Conservation (phyloP, 257 asterid genomes). For the Lycium ferocissimum region DNA sequence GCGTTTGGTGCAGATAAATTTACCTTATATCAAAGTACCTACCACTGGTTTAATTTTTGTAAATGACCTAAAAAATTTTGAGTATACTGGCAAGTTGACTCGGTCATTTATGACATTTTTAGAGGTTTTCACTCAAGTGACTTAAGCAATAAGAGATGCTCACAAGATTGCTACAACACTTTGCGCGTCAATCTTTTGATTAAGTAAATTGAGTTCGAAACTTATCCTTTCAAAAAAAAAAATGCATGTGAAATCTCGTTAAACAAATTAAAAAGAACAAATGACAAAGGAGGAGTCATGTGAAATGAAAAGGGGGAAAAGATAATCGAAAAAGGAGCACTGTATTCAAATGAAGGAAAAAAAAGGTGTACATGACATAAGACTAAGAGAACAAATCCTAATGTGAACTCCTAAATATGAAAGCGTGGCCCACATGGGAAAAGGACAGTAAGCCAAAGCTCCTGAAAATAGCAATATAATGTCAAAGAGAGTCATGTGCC, state of each 20-base stretch:
- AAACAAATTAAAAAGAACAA: background rate
- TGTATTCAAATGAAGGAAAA: background rate
- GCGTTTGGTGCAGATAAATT: too few species aligned
- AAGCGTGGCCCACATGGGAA: slow-evolving; percentile 22
- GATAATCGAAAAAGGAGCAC: background rate
- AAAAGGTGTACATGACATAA: background rate
- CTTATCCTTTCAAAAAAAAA: background rate
- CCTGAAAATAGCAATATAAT: background rate
- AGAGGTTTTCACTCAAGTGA: background rate
- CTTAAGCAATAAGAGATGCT: background rate
- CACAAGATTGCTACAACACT: background rate
- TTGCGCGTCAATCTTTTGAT: background rate
- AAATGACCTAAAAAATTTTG: background rate
- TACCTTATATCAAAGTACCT: too few species aligned
- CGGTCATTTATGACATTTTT: background rate
- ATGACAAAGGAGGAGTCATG: background rate
- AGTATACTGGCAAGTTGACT: too few species aligned
- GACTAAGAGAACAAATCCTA: background rate
- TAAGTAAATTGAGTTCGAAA: background rate
- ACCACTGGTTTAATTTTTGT: background rate
- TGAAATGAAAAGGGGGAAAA: background rate
- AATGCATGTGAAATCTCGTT: background rate
- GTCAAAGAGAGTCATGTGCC: slow-evolving; percentile 25
- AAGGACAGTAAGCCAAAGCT: background rate
- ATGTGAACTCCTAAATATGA: background rate